These are phyloP conservation scores for Starmerella vaccinii DNA, from an alignment of 805 yeast species.

Conservation along the genomic window DNA sequence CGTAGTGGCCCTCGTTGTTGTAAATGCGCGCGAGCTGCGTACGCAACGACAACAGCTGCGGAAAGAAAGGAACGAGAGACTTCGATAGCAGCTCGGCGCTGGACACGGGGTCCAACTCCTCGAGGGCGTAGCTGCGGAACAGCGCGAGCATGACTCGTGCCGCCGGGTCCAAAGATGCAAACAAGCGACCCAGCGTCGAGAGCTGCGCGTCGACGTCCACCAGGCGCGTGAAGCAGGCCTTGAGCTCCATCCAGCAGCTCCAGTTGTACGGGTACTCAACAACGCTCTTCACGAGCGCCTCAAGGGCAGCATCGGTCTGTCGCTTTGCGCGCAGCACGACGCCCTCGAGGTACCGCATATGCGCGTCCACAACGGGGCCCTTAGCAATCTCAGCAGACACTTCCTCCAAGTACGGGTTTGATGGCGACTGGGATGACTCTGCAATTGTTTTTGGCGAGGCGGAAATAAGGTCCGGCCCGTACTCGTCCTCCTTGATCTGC, in stretches of 20 bases:
- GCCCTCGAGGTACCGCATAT: constrained; percentile 65
- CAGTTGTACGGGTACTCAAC: constrained; percentile 73
- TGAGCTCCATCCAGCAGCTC: constrained; percentile 84
- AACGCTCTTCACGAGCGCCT: constrained; percentile 50
- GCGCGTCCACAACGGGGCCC: constrained; percentile 34
- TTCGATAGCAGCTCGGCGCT: constrained; percentile 9
- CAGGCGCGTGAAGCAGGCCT: constrained; percentile 41
- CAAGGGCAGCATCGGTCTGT: constrained; percentile 50
- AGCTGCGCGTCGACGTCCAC: constrained; percentile 11
- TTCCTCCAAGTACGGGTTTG: constrained; percentile 31
- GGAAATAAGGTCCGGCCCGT: constrained; percentile 49
- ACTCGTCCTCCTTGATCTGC: constrained; percentile 56
- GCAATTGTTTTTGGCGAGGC: constrained; percentile 24
- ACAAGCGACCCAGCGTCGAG: constrained; percentile 3
- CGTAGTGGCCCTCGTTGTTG: constrained; percentile 78
- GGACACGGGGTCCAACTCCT: constrained; percentile 48
- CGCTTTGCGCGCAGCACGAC: constrained; percentile 52
- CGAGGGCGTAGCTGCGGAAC: constrained; percentile 57
- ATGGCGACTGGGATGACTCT: constrained; percentile 13
- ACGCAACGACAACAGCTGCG: constrained; percentile 60
- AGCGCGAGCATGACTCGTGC: constrained; percentile 37
- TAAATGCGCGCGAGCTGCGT: constrained; percentile 74
- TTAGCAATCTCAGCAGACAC: constrained; percentile 36
- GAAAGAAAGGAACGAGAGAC: constrained; percentile 46
- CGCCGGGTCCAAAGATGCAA: background rate